Evolutionary conservation across 1,284 basidiomycete genomes (phyloP), one percentile per base, ranked within the genome.

Genomic region (Irpex sp.): DNA sequence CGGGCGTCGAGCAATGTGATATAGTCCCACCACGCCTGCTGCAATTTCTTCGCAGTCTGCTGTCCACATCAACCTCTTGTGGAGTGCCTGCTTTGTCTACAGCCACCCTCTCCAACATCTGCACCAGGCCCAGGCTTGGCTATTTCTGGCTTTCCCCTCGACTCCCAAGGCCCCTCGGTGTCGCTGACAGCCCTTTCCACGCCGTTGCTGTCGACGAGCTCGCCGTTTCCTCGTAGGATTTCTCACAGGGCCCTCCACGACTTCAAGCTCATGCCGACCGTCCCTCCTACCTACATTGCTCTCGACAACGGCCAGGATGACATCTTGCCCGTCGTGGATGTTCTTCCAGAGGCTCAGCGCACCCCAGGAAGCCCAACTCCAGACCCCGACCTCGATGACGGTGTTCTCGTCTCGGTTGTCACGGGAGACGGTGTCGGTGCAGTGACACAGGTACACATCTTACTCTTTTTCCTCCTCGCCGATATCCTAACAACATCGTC

Each of bases 321-420:
- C 21, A 35, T 56, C 58, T 47, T 62, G 33, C 37, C 23, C 21
- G 57, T 48, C 51, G n/a, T 61, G 33, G n/a, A 49, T 9, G 18
- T 57, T 28, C 16, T 47, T 37, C 53, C 23, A 28, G 59, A 60
- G 36, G 39, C 39, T 57, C 45, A 48, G 47, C 33, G 61, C 52
- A 35, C 19, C 12, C 28, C 16, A 33, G 52, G 65, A 35, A 56
- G 59, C 23, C 71, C 71, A 0, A 72, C 71, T 4, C 71, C 71
- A 4, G 71, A 72, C 47, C 69, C 71, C 5, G 71, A 72, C 57
- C 58, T 61, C 48, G 71, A 71, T 63, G 71, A 71, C 36, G 56
- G 66, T 8, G 39, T 71, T 6, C 64, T 71, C 52, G 60, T 71
- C 19, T 58, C 67, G 3, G 63, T 65, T 5, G 65, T 68, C 42